These are phyloP conservation scores for Glycine latifolia DNA, from an alignment of 306 rosid species.

Conservation along the genomic window DNA sequence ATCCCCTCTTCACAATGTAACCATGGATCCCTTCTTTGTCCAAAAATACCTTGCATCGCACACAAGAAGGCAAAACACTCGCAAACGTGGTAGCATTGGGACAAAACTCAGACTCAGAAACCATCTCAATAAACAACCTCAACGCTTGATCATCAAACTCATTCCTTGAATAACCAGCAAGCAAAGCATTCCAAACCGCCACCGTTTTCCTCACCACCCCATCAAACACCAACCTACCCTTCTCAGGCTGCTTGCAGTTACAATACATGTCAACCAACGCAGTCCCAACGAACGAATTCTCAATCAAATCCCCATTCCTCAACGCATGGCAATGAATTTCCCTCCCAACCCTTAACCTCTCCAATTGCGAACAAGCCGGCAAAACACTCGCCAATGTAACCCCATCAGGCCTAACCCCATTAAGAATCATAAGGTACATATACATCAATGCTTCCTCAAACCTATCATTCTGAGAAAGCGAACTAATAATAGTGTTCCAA, in stretches of 20 bases:
- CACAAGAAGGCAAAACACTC: conserved; percentile 78
- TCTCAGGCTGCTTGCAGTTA: conserved; percentile 65
- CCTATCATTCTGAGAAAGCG: conserved; percentile 73
- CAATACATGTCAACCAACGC: conserved; percentile 93
- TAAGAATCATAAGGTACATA: conserved; percentile 57
- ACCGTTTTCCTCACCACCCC: conserved; percentile 50
- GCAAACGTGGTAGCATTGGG: conserved; percentile 79
- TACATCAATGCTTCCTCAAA: conserved; percentile 68
- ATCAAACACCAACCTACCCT: conserved; percentile 69
- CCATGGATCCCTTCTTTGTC: conserved; percentile 76
- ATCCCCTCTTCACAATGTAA: conserved; percentile 65
- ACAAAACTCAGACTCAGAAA: conserved; percentile 40
- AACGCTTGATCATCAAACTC: conserved; percentile 71
- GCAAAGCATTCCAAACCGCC: conserved; percentile 85
- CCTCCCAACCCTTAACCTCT: conserved; percentile 67
- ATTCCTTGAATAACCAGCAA: conserved; percentile 75
- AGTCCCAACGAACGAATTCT: conserved; percentile 74
- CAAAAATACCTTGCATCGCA: conserved; percentile 53
- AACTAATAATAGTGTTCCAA: conserved; percentile 83
- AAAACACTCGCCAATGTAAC: conserved; percentile 79
- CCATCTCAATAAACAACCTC: conserved; percentile 71
- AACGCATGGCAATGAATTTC: conserved; percentile 74
- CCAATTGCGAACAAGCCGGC: conserved; percentile 87
- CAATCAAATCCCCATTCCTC: conserved; percentile 56
- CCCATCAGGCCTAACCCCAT: conserved; percentile 73